These are phyloP conservation scores for Entomortierella lignicola DNA, from an alignment of 192 early-diverging fungal species.

Conservation along the genomic window DNA sequence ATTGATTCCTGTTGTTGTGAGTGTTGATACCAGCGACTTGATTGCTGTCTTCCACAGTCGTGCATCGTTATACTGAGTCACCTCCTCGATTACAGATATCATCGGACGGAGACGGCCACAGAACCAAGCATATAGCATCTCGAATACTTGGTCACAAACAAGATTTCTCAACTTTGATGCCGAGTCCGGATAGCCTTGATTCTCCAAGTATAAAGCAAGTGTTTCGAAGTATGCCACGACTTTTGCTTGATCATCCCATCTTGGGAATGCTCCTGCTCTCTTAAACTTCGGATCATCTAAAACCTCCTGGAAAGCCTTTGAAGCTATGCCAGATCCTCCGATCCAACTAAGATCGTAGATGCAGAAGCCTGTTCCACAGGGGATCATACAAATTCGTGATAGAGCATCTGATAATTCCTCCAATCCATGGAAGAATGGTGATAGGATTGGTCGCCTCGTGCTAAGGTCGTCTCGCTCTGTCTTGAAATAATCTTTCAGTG, in stretches of 20 bases:
- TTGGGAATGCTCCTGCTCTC: background rate
- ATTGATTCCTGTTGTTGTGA: background rate
- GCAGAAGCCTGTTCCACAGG: constrained; percentile 1
- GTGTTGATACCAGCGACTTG: background rate
- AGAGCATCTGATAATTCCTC: background rate
- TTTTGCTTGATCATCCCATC: background rate
- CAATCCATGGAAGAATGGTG: constrained; percentile 1
- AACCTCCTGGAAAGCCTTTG: no score
- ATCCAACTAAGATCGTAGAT: background rate
- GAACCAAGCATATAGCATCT: background rate
- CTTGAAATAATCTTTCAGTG: background rate
- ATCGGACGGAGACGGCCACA: background rate
- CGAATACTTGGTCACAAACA: background rate
- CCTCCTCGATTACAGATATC: background rate
- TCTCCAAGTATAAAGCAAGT: background rate
- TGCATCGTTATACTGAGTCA: background rate
- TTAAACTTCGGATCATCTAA: no score
- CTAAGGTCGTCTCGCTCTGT: background rate
- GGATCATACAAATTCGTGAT: background rate
- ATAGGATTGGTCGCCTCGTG: background rate
- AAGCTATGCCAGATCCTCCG: no score
- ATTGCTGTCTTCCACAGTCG: background rate
- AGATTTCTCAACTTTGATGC: background rate
- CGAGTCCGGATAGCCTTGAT: background rate
- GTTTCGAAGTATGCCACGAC: background rate